phyloP scores from a whole-genome alignment of 2,329 filamentous ascomycete genomes.

The Triangularia setosa region DNA sequence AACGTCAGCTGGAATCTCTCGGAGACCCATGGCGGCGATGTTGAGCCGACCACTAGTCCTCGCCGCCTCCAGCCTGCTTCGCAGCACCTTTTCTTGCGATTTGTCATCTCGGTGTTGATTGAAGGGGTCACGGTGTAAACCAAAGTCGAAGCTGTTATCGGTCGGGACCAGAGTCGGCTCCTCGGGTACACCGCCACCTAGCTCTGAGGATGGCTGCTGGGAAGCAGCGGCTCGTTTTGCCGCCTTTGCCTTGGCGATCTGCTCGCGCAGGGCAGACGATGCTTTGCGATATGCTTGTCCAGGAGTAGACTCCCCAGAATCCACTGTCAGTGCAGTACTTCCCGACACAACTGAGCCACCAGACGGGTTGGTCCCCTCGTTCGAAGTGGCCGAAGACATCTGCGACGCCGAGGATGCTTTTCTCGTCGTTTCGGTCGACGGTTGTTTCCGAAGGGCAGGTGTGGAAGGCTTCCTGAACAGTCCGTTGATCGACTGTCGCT shows the following conservation, averaged over 20 bases:
- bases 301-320: conserved; percentile 33
- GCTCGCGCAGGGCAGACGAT: conserved; percentile 77
- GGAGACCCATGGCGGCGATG: conserved; percentile 78
- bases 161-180: conserved; percentile 43
- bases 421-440: conserved; percentile 31
- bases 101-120: conserved; percentile 59
- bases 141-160: conserved; percentile 55
- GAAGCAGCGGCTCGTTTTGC: conserved; percentile 61
- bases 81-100: conserved; percentile 62
- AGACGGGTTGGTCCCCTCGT: conserved; percentile 35
- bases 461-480: conserved; percentile 54
- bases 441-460: conserved; percentile 36
- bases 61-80: conserved; percentile 68
- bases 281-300: conserved; percentile 53
- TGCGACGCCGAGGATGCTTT: conserved; percentile 39
- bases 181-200: conserved; percentile 18
- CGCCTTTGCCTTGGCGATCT: conserved; percentile 89
- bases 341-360: conserved; percentile 35
- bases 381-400: conserved; percentile 37
- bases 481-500: conserved; percentile 49
- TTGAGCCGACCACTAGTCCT: conserved; percentile 79
- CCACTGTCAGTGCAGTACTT: conserved; percentile 34
- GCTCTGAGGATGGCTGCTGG: conserved; percentile 30
- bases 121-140: conserved; percentile 63
- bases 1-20: conserved; percentile 75